Percentiles rank a stretch among this genome's conserved stretches.
Conservation (phyloP, 73 alveolate genomes). For the Paramecium primaurelia region DNA sequence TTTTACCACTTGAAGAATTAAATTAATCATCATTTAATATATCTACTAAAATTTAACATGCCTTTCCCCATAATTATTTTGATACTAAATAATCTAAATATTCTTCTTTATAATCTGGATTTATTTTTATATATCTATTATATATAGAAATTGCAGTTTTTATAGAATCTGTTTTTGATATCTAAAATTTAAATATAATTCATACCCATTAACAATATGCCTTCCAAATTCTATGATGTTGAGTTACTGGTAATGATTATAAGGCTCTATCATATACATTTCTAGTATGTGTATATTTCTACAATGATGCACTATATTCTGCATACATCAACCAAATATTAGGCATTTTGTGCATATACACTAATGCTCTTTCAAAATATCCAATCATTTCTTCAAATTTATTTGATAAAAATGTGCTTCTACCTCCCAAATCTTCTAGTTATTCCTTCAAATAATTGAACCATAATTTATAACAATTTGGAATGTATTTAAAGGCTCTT, state of each 20-base stretch:
- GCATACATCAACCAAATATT: slow-evolving; percentile 92
- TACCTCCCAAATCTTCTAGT: slow-evolving; percentile 72
- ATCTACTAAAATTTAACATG: slow-evolving; percentile 75
- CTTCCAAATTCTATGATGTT: slow-evolving; percentile 93
- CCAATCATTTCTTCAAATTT: slow-evolving; percentile 9
- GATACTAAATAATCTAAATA: slow-evolving; percentile 82
- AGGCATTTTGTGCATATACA: slow-evolving; percentile 91
- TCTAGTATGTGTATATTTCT: slow-evolving; percentile 82
- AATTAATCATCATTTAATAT: slow-evolving; percentile 86
- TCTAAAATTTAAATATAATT: neutral
- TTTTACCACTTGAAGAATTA: slow-evolving; percentile 75
- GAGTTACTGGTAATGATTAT: slow-evolving; percentile 84
- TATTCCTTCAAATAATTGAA: slow-evolving; percentile 88
- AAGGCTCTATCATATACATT: slow-evolving; percentile 85
- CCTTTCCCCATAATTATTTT: slow-evolving; percentile 71
- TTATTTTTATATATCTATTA: slow-evolving; percentile 77
- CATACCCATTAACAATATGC: slow-evolving; percentile 81
- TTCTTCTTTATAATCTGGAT: slow-evolving; percentile 88
- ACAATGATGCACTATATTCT: slow-evolving; percentile 75
- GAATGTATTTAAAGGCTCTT: slow-evolving; percentile 84
- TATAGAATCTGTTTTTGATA: slow-evolving; percentile 44
- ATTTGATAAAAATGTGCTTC: slow-evolving; percentile 43
- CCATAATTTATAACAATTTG: slow-evolving; percentile 94
- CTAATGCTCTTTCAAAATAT: slow-evolving; percentile 85
- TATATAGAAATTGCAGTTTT: slow-evolving; percentile 67